phyloP scores from a whole-genome alignment of 345 rosid species.

The Streptanthus diversifolius region DNA sequence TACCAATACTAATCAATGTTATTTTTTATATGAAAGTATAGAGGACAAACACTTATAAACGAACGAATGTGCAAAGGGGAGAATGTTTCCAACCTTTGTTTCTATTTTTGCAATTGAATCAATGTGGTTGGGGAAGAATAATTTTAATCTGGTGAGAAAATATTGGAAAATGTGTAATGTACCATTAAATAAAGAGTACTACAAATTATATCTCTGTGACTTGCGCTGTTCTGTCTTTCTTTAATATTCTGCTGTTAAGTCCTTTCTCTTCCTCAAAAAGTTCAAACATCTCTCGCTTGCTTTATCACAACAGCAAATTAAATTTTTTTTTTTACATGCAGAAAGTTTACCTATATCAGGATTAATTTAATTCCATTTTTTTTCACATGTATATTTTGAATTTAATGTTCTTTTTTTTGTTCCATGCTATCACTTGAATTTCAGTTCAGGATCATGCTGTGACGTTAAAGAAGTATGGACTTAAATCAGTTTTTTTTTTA shows the following conservation, averaged over 20 bases:
- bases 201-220: constrained; percentile 9
- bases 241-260: constrained; percentile 31
- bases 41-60: not conserved
- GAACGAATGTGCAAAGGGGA: not conserved
- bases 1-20: not conserved
- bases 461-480: not conserved
- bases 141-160: not conserved
- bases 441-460: not conserved
- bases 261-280: constrained; percentile 34
- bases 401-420: not conserved
- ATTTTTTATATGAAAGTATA: not conserved
- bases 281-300: constrained; percentile 27
- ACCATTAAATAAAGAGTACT: constrained; percentile 31
- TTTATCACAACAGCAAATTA: constrained; percentile 19
- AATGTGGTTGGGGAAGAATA: constrained; percentile 27
- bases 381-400: not conserved
- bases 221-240: constrained; percentile 34
- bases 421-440: not conserved
- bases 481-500: not conserved
- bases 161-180: constrained; percentile 37
- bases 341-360: not conserved
- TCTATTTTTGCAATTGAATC: constrained; percentile 1
- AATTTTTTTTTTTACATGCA: not conserved
- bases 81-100: constrained; percentile 11
- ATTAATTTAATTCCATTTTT: not conserved